phyloP scores from a whole-genome alignment of 1,139 yeast species.

The Meyerozyma carpophila region DNA sequence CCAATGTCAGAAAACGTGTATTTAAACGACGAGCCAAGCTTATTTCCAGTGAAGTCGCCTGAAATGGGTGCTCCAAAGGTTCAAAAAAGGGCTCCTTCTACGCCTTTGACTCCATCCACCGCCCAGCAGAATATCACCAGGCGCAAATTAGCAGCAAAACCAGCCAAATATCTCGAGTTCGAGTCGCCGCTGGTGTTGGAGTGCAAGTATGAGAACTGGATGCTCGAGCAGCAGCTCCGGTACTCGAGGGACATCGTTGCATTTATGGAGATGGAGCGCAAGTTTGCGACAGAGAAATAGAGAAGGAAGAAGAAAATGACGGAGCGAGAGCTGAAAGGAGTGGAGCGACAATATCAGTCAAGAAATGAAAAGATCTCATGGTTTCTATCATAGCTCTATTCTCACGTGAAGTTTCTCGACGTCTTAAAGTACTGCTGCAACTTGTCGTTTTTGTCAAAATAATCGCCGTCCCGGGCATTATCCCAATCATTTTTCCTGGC shows the following conservation, averaged over 20 bases:
- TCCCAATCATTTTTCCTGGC: slow-evolving; percentile 43
- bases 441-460: slow-evolving; percentile 43
- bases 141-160: not conserved
- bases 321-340: too few relatives aligned
- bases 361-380: too few relatives aligned
- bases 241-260: slow-evolving; percentile 10
- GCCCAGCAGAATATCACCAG: slow-evolving; percentile 4
- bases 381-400: not conserved
- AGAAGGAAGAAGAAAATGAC: too few relatives aligned
- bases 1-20: not conserved
- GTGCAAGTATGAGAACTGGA: slow-evolving; percentile 16
- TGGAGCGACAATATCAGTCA: too few relatives aligned
- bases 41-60: not conserved
- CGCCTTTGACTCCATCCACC: slow-evolving; percentile 1
- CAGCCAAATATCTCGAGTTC: not conserved
- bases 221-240: slow-evolving; percentile 12
- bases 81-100: not conserved
- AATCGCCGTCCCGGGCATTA: slow-evolving; percentile 34
- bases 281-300: slow-evolving; percentile 3
- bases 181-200: slow-evolving; percentile 11
- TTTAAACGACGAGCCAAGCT: not conserved
- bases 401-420: slow-evolving; percentile 26
- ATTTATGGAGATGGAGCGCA: slow-evolving; percentile 17
- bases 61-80: not conserved
- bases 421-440: slow-evolving; percentile 44